Conservation (phyloP, 106 monocot species). For the Ottelia alismoides region DNA sequence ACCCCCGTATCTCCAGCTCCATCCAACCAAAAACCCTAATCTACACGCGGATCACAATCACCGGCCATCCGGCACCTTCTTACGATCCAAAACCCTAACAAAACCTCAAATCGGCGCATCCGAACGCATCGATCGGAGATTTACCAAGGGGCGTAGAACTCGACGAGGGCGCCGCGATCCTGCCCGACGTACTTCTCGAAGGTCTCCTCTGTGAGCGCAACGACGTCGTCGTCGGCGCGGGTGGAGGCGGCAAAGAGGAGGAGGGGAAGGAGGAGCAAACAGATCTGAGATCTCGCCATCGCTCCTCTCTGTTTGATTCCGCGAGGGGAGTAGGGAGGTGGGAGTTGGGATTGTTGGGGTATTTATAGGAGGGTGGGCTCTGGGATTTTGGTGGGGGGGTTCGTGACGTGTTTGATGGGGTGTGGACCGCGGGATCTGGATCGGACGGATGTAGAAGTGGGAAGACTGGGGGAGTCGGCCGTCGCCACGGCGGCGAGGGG, state of each 20-base stretch:
- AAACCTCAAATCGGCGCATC: background rate
- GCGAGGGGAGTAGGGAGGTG: background rate
- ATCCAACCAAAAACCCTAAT: no score
- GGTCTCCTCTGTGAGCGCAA: conserved; percentile 68
- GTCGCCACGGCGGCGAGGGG: no score
- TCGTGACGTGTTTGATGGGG: conserved; percentile 1
- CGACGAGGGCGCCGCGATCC: conserved; percentile 93
- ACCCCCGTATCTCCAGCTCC: no score
- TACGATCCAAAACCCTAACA: background rate
- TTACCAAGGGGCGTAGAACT: conserved; percentile 99
- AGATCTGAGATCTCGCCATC: conserved; percentile 33
- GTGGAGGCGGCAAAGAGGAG: conserved; percentile 17
- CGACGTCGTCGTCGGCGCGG: conserved; percentile 48
- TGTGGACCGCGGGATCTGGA: no score
- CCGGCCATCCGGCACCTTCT: background rate
- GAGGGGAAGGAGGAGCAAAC: no score
- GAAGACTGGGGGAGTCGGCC: no score
- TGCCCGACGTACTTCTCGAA: conserved; percentile 96
- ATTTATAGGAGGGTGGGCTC: background rate
- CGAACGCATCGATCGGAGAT: background rate
- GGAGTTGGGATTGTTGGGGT: background rate
- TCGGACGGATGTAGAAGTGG: no score
- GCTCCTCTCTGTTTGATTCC: no score
- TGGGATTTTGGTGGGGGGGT: no score
- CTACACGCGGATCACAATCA: background rate